These are phyloP conservation scores for Trichosporon faecale DNA, from an alignment of 1,284 basidiomycete species.

Conservation along the genomic window DNA sequence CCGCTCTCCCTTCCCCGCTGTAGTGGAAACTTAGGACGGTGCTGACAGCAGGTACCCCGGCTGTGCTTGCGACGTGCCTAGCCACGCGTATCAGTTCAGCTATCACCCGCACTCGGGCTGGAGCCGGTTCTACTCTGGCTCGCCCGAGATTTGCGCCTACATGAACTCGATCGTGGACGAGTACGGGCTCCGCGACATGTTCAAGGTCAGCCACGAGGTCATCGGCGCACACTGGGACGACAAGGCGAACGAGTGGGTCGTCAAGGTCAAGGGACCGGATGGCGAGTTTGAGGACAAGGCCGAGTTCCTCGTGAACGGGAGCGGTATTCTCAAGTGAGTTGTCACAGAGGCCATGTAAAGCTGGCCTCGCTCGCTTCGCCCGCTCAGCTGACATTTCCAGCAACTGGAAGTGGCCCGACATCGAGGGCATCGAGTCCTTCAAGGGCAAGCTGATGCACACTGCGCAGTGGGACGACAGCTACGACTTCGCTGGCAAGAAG, in stretches of 20 bases:
- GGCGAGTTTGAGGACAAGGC: conserved; percentile 28
- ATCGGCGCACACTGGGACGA: conserved; percentile 34
- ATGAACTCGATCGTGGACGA: conserved; percentile 30
- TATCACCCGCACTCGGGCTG: conserved; percentile 30
- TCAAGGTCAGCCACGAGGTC: conserved; percentile 36
- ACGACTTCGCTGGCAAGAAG: conserved; percentile 20
- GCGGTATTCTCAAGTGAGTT: conserved; percentile 24
- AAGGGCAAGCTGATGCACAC: conserved; percentile 35
- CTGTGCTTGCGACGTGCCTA: conserved; percentile 38
- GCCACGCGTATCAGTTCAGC: conserved; percentile 34
- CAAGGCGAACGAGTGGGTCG: conserved; percentile 30
- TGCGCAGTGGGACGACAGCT: conserved; percentile 27
- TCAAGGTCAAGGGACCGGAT: conserved; percentile 20
- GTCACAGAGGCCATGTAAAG: neutral
- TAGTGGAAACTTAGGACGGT: no score
- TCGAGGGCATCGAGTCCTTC: conserved; percentile 31
- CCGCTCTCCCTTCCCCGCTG: neutral
- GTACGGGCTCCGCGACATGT: conserved; percentile 31
- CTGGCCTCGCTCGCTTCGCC: neutral
- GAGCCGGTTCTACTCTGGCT: conserved; percentile 33
- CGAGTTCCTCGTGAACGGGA: conserved; percentile 42
- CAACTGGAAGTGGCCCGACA: conserved; percentile 25
- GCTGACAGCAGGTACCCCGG: conserved; percentile 22
- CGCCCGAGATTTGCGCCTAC: conserved; percentile 37
- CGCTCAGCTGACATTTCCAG: neutral